Conservation (phyloP, 352 stramenopile genomes). For the Phytopythium aichiense region DNA sequence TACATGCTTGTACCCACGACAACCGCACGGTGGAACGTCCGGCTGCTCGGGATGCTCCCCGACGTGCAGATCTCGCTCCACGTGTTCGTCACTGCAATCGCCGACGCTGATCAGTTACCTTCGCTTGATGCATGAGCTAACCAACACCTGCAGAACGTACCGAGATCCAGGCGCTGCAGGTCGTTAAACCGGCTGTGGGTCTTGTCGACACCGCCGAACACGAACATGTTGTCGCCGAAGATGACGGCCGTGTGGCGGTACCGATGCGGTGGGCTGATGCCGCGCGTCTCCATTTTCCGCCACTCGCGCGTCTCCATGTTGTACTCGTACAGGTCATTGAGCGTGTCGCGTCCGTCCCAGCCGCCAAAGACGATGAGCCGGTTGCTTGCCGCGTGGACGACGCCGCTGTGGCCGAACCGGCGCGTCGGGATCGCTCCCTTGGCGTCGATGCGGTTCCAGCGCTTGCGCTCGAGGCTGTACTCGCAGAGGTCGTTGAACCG, state of each 20-base stretch:
- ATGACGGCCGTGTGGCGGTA: conserved; percentile 86
- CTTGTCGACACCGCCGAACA: conserved; percentile 90
- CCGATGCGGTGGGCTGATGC: conserved; percentile 59
- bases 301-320: conserved; percentile 67
- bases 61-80: conserved; percentile 84
- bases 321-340: conserved; percentile 84
- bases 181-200: conserved; percentile 87
- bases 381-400: conserved; percentile 66
- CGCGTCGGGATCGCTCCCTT: conserved; percentile 46
- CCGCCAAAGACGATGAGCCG: conserved; percentile 82
- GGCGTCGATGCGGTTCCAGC: conserved; percentile 50
- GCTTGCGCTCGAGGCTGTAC: conserved; percentile 55
- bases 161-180: conserved; percentile 69
- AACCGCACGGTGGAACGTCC: conserved; percentile 85
- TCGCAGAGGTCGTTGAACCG: conserved; percentile 84
- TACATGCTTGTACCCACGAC: conserved; percentile 84
- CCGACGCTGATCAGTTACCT: neutral
- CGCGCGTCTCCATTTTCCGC: conserved; percentile 53
- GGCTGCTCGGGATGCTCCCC: conserved; percentile 74
- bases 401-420: conserved; percentile 80
- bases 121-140: neutral
- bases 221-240: conserved; percentile 83
- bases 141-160: conserved; percentile 9
- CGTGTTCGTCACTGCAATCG: conserved; percentile 52
- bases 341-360: conserved; percentile 83